Percentiles rank a stretch among this genome's conserved stretches.
Conservation (phyloP, 164 flowering plant species). For the Tetracentron sinense region DNA sequence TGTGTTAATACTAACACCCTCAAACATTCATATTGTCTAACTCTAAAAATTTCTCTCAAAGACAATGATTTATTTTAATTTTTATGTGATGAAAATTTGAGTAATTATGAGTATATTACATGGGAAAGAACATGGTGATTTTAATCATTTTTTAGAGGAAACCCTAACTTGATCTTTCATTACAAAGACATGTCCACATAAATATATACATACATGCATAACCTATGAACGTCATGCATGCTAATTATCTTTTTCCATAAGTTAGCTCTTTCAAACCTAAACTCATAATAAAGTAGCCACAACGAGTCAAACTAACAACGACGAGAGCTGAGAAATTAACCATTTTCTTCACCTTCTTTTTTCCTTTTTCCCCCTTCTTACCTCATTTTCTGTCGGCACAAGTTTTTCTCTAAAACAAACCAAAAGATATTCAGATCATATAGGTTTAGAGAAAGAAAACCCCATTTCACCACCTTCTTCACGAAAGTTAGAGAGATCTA, state of each 20-base stretch:
- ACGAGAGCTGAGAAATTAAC: slow-evolving; percentile 7
- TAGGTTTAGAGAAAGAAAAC: neutral
- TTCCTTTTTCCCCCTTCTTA: slow-evolving; percentile 13
- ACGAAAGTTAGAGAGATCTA: slow-evolving; percentile 17
- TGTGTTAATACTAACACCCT: too few relatives aligned
- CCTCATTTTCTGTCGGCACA: slow-evolving; percentile 34
- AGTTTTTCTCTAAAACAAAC: slow-evolving; percentile 24
- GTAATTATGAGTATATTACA: neutral
- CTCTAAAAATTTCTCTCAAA: too few relatives aligned
- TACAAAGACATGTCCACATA: too few relatives aligned
- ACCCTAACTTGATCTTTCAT: too few relatives aligned
- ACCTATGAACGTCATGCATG: neutral
- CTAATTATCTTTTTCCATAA: too few relatives aligned
- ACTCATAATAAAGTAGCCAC: slow-evolving; percentile 18
- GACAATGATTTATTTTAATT: too few relatives aligned
- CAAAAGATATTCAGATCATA: slow-evolving; percentile 9
- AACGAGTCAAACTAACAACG: slow-evolving; percentile 26
- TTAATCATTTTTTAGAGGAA: too few relatives aligned
- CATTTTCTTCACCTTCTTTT: neutral
- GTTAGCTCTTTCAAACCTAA: slow-evolving; percentile 22
- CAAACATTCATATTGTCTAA: too few relatives aligned
- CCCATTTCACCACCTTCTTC: slow-evolving; percentile 16
- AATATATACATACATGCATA: too few relatives aligned
- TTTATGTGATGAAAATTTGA: too few relatives aligned
- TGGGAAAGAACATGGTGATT: neutral